Evolutionary conservation across 495 filamentous ascomycete species (phyloP).

Genomic region (Lasiosphaeria ovina): DNA sequence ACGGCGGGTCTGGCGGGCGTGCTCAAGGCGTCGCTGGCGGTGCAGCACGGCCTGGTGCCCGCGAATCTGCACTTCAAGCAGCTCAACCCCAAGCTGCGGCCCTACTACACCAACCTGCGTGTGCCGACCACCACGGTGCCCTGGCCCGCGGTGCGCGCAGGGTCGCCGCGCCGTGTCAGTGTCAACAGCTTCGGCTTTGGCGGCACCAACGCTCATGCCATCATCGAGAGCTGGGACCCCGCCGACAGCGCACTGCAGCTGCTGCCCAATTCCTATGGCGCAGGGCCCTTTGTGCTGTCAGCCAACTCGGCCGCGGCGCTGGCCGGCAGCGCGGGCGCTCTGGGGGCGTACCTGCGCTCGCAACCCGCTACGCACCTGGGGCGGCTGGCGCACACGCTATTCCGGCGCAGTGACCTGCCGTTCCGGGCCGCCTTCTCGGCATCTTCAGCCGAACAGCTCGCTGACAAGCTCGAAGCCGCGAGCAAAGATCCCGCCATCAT

Average conservation of each 20-base stretch:
- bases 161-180: conserved; percentile 10
- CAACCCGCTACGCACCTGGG: background rate
- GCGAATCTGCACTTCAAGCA: conserved; percentile 46
- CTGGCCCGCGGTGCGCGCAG: conserved; percentile 1
- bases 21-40: conserved; percentile 47
- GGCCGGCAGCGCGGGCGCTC: background rate
- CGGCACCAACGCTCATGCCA: conserved; percentile 17
- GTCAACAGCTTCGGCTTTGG: conserved; percentile 19
- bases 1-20: conserved; percentile 50
- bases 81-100: conserved; percentile 44
- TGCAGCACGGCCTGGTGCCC: conserved; percentile 49
- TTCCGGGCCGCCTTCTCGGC: background rate
- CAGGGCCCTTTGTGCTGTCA: background rate
- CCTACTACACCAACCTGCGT: conserved; percentile 13
- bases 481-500: background rate
- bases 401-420: background rate
- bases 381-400: background rate
- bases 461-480: background rate
- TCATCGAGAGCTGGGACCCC: conserved; percentile 22
- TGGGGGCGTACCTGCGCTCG: background rate
- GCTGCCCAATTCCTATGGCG: too few relatives aligned
- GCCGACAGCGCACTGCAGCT: background rate
- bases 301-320: background rate
- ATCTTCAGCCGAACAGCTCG: background rate
- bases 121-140: conserved; percentile 23